phyloP scores from a whole-genome alignment of 2,329 filamentous ascomycete genomes.

The Hymenoscyphus scutula region DNA sequence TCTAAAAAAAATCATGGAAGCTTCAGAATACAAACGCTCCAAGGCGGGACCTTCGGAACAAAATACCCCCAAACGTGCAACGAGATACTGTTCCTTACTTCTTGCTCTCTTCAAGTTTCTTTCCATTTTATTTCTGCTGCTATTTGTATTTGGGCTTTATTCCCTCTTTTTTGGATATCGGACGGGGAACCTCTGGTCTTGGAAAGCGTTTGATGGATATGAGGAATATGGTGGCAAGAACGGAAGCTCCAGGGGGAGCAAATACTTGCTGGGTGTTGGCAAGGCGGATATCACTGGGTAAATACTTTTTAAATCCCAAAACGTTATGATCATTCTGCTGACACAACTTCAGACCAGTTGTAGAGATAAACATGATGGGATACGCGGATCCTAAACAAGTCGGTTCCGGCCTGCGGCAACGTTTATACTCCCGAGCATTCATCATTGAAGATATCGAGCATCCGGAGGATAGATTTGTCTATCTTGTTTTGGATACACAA shows the following conservation, averaged over 20 bases:
- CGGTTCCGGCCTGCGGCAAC: conserved; percentile 80
- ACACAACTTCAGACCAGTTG: conserved; percentile 61
- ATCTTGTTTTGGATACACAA: conserved; percentile 82
- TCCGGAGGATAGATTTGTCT: conserved; percentile 73
- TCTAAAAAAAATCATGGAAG: background rate
- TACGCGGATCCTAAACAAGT: conserved; percentile 84
- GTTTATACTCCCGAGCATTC: conserved; percentile 85
- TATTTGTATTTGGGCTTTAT: conserved; percentile 14
- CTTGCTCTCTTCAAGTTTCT: background rate
- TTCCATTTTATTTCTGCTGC: conserved; percentile 10
- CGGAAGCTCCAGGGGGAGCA: conserved; percentile 22
- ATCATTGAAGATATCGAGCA: conserved; percentile 70
- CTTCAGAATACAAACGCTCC: conserved; percentile 5
- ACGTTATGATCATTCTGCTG: conserved; percentile 11
- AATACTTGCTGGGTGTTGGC: conserved; percentile 65
- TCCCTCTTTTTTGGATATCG: background rate
- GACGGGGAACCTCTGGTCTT: conserved; percentile 10
- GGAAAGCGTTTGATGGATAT: conserved; percentile 6
- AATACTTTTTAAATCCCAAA: conserved; percentile 8
- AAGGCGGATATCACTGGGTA: conserved; percentile 73
- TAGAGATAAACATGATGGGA: conserved; percentile 87
- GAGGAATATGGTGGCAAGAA: conserved; percentile 9
- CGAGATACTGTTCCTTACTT: background rate
- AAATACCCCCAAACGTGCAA: conserved; percentile 8
- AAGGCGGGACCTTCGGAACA: conserved; percentile 29